phyloP scores from a whole-genome alignment of 116 monocot genomes.

The Dioscorea cayenensis region DNA sequence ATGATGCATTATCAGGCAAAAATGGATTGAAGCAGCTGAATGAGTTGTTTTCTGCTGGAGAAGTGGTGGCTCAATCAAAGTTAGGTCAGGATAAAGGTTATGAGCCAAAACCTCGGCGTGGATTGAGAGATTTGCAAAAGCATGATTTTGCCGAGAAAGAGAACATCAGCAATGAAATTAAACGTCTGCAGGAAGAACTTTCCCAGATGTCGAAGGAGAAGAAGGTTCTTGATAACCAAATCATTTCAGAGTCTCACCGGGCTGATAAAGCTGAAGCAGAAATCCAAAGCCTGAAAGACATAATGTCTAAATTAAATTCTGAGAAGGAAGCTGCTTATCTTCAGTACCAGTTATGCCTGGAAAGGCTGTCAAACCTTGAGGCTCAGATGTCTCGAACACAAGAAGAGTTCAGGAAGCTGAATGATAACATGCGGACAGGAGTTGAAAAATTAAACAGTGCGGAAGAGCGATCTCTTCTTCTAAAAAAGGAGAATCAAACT shows the following conservation, averaged over 20 bases:
- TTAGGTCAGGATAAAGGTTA: conserved; percentile 16
- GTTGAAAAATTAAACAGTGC: conserved; percentile 14
- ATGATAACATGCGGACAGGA: conserved; percentile 30
- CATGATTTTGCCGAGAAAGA: background rate
- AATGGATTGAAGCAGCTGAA: conserved; percentile 26
- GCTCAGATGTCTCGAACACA: conserved; percentile 25
- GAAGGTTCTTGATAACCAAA: conserved; percentile 18
- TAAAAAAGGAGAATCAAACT: conserved; percentile 37
- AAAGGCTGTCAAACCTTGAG: conserved; percentile 23
- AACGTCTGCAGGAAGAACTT: conserved; percentile 36
- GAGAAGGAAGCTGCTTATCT: conserved; percentile 33
- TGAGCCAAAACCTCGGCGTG: conserved; percentile 10
- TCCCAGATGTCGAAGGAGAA: conserved; percentile 39
- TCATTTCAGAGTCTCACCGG: conserved; percentile 13
- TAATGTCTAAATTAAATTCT: conserved; percentile 20
- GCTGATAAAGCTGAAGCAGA: conserved; percentile 30
- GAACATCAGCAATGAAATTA: background rate
- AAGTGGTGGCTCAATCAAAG: conserved; percentile 12
- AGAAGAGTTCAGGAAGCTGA: conserved; percentile 40
- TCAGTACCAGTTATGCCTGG: conserved; percentile 22
- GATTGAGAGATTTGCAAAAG: background rate
- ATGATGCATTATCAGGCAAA: conserved; percentile 3
- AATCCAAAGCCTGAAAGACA: conserved; percentile 27
- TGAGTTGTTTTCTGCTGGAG: conserved; percentile 13
- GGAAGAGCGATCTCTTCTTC: conserved; percentile 19